These are phyloP conservation scores for Wickerhamiella sergipiensis DNA, from an alignment of 805 yeast species.

Conservation along the genomic window DNA sequence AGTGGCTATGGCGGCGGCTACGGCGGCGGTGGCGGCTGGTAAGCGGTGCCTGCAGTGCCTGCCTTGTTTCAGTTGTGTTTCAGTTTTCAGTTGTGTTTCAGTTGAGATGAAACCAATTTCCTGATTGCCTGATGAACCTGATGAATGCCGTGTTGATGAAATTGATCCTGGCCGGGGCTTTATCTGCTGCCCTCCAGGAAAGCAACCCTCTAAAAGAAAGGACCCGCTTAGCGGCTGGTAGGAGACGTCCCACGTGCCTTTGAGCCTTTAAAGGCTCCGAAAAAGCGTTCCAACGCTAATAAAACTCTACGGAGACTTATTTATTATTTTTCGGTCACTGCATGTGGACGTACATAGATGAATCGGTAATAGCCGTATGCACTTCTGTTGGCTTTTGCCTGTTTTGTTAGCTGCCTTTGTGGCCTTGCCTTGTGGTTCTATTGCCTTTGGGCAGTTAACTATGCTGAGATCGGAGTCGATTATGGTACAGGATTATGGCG, in stretches of 20 bases:
- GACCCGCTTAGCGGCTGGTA: not conserved
- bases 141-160: not conserved
- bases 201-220: not conserved
- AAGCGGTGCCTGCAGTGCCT: too few species aligned
- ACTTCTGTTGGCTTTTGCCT: too few species aligned
- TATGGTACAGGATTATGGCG: too few species aligned
- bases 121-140: too few species aligned
- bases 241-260: constrained; percentile 1
- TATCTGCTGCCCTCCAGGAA: too few species aligned
- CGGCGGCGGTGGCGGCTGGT: constrained; percentile 21
- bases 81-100: too few species aligned
- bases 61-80: not conserved
- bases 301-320: not conserved
- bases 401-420: too few species aligned
- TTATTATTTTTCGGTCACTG: not conserved
- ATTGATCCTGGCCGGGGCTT: not conserved
- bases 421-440: too few species aligned
- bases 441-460: too few species aligned
- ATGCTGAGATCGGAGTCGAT: too few species aligned
- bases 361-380: not conserved
- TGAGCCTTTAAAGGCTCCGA: not conserved
- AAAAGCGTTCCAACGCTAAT: not conserved
- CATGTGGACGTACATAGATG: constrained; percentile 1
- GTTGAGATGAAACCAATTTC: too few species aligned
- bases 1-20: constrained; percentile 16